Evolutionary conservation across 164 flowering plant genomes (phyloP), one percentile per base, ranked within the genome.

Genomic region (Aristolochia contorta): DNA sequence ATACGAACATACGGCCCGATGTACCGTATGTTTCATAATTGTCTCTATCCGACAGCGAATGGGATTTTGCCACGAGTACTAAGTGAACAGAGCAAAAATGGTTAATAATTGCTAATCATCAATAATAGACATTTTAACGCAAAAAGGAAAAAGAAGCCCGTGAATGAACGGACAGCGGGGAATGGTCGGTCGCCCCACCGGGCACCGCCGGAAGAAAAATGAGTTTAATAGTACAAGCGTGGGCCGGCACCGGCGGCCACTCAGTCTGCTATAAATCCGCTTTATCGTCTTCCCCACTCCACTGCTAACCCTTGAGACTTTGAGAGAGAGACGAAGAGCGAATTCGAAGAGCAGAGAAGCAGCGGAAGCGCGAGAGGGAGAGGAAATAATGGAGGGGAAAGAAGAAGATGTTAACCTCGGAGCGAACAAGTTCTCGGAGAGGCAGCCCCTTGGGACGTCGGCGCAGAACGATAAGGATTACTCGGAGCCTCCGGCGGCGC

Each of bases 391-490:
- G 75, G 75, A 71, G 53, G 69, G 71, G 7, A 72, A 65, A 53
- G 75, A 72, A 14, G 75, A 72, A 30, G 75, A 72, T 51, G 75
- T 71, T 13, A 59, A 23, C n/a, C 56, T 71, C 18, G 75, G 75
- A 6, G 75, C 71, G 1, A 71, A 67, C 71, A 71, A 71, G 66
- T 71, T 45, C 65, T 51, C 68, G 12, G 75, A 71, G 65, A 64
- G 68, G 33, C 71, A 67, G 27, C 65, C 75, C 0, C 63, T 82
- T 0, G 89, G 89, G 4, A 77, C 81, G 43, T 69, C 81, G 15
- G 84, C 84, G 0, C 89, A 78, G 58, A 68, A 54, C 63, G 80
- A 74, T 63, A 80, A 71, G 66, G 85, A 83, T 72, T 84, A 84
- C 78, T 73, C 33, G 47, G 79, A 80, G 62, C 78, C 84, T 14